Evolutionary conservation across 176 grass and related monocot genomes (phyloP).

Genomic region (Ananas comosus): DNA sequence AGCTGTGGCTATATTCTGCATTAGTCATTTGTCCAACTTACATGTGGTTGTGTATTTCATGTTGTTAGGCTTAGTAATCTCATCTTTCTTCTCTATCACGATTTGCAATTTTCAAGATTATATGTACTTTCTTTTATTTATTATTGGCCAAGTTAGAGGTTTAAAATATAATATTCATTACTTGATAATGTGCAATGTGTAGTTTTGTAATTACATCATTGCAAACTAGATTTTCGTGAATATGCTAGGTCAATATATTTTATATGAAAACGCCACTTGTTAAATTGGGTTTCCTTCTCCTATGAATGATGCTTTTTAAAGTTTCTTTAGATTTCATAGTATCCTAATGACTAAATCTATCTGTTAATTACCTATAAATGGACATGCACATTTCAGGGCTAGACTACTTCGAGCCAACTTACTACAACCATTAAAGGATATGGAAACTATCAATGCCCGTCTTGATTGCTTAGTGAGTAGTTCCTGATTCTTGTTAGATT

Average conservation of each 20-base stretch:
- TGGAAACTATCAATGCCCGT: conserved; percentile 86
- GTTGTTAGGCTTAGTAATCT: no score
- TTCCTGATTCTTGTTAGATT: neutral
- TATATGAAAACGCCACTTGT: no score
- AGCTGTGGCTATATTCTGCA: no score
- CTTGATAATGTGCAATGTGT: neutral
- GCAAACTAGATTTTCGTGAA: no score
- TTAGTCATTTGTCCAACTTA: no score
- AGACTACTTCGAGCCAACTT: conserved; percentile 93
- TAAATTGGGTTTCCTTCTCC: no score
- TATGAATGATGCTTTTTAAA: no score
- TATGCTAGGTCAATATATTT: no score
- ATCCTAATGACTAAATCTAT: neutral
- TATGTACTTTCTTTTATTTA: neutral
- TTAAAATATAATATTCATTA: neutral
- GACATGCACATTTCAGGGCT: conserved; percentile 45
- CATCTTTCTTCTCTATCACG: neutral
- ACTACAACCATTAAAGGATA: conserved; percentile 84
- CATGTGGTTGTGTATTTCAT: no score
- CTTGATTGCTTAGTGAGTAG: conserved; percentile 79
- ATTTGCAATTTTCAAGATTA: neutral
- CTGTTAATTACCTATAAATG: conserved; percentile 1
- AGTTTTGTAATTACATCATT: no score
- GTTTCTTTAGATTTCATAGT: no score
- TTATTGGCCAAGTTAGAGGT: neutral